Conservation (phyloP, 495 filamentous ascomycete genomes). For the Aspergillus diversus region DNA sequence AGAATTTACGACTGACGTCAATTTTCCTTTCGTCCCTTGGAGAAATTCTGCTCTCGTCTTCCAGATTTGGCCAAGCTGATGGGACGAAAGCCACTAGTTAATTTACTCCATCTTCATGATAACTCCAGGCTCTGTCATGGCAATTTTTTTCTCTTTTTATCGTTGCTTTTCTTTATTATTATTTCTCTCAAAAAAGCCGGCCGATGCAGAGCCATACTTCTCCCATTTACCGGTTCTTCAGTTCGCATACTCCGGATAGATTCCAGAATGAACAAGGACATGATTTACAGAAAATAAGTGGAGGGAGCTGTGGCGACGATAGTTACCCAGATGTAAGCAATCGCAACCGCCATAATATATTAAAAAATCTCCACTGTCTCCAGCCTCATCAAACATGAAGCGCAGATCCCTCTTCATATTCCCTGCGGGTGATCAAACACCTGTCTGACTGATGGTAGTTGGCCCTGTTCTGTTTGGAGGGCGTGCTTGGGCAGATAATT, state of each 20-base stretch:
- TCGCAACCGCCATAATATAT: neutral
- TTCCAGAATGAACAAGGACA: neutral
- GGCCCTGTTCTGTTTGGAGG: neutral
- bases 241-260: neutral
- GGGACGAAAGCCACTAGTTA: neutral
- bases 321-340: neutral
- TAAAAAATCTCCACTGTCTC: slow-evolving; percentile 15
- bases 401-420: slow-evolving; percentile 17
- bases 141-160: too few relatives aligned
- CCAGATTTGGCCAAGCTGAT: neutral
- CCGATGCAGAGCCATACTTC: too few relatives aligned
- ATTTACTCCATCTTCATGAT: neutral
- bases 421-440: slow-evolving; percentile 18
- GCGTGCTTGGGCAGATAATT: too few relatives aligned
- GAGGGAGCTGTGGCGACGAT: neutral
- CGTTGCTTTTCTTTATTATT: too few relatives aligned
- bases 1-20: slow-evolving; percentile 9
- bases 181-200: too few relatives aligned
- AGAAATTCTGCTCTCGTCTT: neutral
- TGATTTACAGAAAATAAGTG: neutral
- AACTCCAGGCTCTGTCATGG: too few relatives aligned
- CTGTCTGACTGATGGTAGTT: neutral
- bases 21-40: neutral
- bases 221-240: too few relatives aligned
- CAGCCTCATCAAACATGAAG: slow-evolving; percentile 4